Evolutionary conservation across 2,329 filamentous ascomycete species (phyloP).

Genomic region (Paraconiothyrium sp.): DNA sequence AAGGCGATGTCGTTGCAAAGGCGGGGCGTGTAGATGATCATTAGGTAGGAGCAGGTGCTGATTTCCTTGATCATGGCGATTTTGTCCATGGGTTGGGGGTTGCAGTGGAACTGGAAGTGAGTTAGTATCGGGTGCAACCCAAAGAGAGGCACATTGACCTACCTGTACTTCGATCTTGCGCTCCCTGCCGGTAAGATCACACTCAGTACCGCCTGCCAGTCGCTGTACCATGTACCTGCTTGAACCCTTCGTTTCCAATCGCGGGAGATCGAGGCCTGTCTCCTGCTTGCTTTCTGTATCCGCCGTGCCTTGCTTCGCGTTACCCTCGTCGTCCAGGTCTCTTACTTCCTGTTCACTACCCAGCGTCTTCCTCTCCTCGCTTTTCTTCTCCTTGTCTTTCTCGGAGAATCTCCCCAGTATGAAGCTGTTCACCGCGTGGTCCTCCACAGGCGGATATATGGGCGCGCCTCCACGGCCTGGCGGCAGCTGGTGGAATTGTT

Average conservation of each 20-base stretch:
- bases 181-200: constrained; percentile 83
- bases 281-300: constrained; percentile 24
- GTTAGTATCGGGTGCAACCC: constrained; percentile 17
- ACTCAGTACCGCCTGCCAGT: constrained; percentile 80
- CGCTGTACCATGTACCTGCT: constrained; percentile 87
- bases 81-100: constrained; percentile 76
- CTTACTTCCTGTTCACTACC: constrained; percentile 43
- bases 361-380: constrained; percentile 40
- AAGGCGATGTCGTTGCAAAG: constrained; percentile 90
- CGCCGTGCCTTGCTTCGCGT: constrained; percentile 25
- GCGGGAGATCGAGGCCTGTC: constrained; percentile 58
- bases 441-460: constrained; percentile 76
- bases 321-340: constrained; percentile 42
- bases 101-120: constrained; percentile 71
- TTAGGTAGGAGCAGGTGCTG: constrained; percentile 88
- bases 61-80: constrained; percentile 95
- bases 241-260: constrained; percentile 83
- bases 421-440: constrained; percentile 79
- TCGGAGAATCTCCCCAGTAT: constrained; percentile 71
- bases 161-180: constrained; percentile 84
- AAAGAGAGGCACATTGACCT: constrained; percentile 26
- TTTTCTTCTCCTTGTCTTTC: constrained; percentile 33
- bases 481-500: constrained; percentile 88
- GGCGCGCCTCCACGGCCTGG: constrained; percentile 73
- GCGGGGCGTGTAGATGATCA: constrained; percentile 89